Base-by-base conservation (phyloP, 108 stramenopile species). In the Heterococcus sp. region DNA sequence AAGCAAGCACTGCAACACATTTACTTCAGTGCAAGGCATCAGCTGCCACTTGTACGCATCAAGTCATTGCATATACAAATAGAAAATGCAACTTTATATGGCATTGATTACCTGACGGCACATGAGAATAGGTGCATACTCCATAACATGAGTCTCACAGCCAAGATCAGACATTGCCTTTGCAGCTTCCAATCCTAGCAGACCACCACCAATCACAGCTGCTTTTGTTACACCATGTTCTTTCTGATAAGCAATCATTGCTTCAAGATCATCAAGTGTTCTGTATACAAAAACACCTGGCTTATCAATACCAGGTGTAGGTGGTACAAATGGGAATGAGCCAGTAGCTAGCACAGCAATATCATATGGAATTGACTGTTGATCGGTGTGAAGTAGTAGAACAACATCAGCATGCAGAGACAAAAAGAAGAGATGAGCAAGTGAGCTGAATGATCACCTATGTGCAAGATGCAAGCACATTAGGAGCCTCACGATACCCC, bases 201-300 rank as follows among this genome's bases (percentile, higher is more conserved):
- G 89, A 32, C 95, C 95, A 68, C 95, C 95, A 29, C 95, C 95
- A 64, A 95, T 94, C 64, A 95, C 95, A 38, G 94, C 95, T n/a
- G 95, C 95, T 40, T 83, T 74, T 66, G 91, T 85, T 35, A 94
- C 91, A 68, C 91, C 91, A 73, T 94, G 82, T 40, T 91, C 90
- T 69, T 94, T 88, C 68, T 91, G 91, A 74, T 93, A 94, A 29
- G 89, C 87, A 75, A 94, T 85, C 93, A 94, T 94, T 72, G 72
- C 78, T 78, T 95, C 93, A 72, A 95, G 90, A 65, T 95, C 95
- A 86, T 94, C 94, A 75, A 95, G 93, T 2, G 95, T 95, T 58
- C 95, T 89, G 89, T 95, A 95, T 67, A 95, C 95, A 86, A 95
- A 95, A 26, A 95, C 94, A 29, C 95, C 95, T 27, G 78, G 38